Base-by-base conservation (phyloP, 2,329 filamentous ascomycete genomes). In the Talaromyces marneffei region DNA sequence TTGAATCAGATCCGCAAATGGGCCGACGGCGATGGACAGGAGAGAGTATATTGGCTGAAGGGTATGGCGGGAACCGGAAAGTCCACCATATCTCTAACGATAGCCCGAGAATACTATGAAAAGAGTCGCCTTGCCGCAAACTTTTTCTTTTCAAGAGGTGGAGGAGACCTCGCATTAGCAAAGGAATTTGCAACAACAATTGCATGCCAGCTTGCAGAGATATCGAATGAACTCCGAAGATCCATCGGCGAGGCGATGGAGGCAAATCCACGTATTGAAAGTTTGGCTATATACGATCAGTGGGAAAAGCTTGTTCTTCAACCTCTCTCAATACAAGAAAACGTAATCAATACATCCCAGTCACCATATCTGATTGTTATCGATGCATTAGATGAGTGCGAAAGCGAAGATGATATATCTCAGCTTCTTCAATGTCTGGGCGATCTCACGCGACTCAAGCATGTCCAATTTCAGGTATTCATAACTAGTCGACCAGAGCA, bases 101-200 rank as follows among this genome's bases (percentile, higher is more conserved):
- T 65, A 12, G 64, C 64, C 8, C 16, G 52, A 8, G 42, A 35
- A 16, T 54, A 61, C 23, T 10, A 62, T 4, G 44, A 54, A 9
- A 60, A 57, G 6, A 56, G 60, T 14, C 42, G 56, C 0, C 57
- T 68, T 16, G 71, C 63, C 8, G 71, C 65, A 4, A 68, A 52
- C 33, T 69, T 67, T 44, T 69, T 69, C 46, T 67, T 68, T 48
- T 62, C 61, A 23, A 57, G 42, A n/a, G 61, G 57, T 20, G 63
- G 63, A 25, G 64, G 65, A 1, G 66, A 70, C 27, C 52, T 60
- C 3, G 60, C 59, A n/a, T 60, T 65, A 39, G 67, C 69, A 8
- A 61, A 29, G 8, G 64, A 60, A 35, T 66, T 74, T 46, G 61
- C 73, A 29, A 62, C 68, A 5, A 74, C 67, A 1, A 53, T 75